A percentile compares a stretch with the other conserved stretches of the same genome.
Conservation (phyloP, 1,284 basidiomycete species). For the Papiliotrema laurentii region DNA sequence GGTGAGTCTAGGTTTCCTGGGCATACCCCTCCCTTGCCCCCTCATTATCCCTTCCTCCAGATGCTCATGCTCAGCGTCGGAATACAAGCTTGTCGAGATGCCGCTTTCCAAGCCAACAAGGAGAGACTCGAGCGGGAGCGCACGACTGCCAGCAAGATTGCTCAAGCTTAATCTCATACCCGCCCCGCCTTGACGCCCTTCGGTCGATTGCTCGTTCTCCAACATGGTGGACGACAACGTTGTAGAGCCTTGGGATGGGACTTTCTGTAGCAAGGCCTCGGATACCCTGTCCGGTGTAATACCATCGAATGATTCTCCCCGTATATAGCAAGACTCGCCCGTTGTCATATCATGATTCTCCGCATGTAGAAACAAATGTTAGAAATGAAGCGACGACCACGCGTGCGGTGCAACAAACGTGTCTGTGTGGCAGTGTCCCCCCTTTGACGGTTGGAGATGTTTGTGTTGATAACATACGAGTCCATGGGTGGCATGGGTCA, state of each 20-base stretch:
- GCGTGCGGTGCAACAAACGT: no score
- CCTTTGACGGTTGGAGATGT: no score
- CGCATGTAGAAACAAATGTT: no score
- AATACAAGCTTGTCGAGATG: slow-evolving; percentile 48
- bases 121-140: slow-evolving; percentile 48
- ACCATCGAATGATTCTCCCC: no score
- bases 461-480: no score
- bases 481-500: no score
- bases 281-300: no score
- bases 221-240: background rate
- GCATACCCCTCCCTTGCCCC: no score
- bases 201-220: background rate
- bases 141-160: slow-evolving; percentile 48
- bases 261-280: background rate
- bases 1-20: slow-evolving; percentile 33
- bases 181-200: background rate
- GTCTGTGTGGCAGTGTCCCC: no score
- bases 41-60: background rate
- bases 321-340: background rate
- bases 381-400: no score
- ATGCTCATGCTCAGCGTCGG: slow-evolving; percentile 26
- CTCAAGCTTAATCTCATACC: slow-evolving; percentile 33
- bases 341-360: no score
- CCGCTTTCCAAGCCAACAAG: slow-evolving; percentile 51
- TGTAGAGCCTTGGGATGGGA: background rate